Conservation (phyloP, 2,329 filamentous ascomycete species). For the Sporothrix dimorphospora region DNA sequence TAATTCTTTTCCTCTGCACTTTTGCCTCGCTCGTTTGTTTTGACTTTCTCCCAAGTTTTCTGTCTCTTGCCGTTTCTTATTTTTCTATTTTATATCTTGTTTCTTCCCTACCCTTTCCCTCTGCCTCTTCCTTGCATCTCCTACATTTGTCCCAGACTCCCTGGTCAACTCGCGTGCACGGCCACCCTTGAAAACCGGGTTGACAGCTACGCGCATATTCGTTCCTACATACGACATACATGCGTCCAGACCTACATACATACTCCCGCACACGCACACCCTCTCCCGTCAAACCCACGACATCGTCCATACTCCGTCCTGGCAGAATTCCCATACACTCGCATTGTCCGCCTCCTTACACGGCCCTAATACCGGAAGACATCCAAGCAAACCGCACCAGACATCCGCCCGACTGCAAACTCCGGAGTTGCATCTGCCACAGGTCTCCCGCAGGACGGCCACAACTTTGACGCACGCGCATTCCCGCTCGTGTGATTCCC, state of each 20-base stretch:
- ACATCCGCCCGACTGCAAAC: neutral
- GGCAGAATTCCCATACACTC: neutral
- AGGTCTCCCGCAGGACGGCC: constrained; percentile 4
- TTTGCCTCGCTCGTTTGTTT: constrained; percentile 9
- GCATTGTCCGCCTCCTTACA: neutral
- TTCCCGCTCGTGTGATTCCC: constrained; percentile 9
- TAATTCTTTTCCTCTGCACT: neutral
- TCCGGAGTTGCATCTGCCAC: neutral
- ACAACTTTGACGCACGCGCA: constrained; percentile 13
- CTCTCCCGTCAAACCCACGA: constrained; percentile 16
- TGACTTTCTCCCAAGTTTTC: constrained; percentile 12
- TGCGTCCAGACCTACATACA: constrained; percentile 17
- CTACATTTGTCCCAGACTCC: constrained; percentile 24
- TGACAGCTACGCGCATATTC: constrained; percentile 25
- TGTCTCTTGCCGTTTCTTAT: constrained; percentile 5
- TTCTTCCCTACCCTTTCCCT: constrained; percentile 18
- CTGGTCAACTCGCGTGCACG: constrained; percentile 32
- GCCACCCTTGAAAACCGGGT: constrained; percentile 30
- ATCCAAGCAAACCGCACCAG: neutral
- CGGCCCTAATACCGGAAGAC: neutral
- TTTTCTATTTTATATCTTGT: constrained; percentile 19
- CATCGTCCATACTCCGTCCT: neutral
- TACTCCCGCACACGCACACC: constrained; percentile 23
- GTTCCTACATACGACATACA: neutral
- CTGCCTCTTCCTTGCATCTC: constrained; percentile 18